A percentile compares a stretch with the other conserved stretches of the same genome.
Evolutionary conservation across 352 stramenopile genomes (phyloP).

Genomic region (Pelagophyceae sp.): DNA sequence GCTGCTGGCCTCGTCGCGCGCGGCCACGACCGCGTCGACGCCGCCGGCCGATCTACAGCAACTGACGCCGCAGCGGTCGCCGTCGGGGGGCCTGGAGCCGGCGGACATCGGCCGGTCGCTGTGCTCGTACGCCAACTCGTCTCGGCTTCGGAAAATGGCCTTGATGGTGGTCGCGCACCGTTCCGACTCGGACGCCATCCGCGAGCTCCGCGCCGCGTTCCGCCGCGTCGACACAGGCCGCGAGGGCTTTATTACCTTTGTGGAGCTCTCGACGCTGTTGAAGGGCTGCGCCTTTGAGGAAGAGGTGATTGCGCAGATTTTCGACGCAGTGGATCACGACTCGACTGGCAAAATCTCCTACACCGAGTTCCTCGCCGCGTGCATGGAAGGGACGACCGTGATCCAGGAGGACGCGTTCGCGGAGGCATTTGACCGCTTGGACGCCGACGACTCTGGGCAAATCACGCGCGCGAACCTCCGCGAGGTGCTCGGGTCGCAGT

Average conservation of each 20-base stretch:
- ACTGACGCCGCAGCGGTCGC: neutral
- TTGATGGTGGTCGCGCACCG: slow-evolving; percentile 57
- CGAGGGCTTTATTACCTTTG: slow-evolving; percentile 48
- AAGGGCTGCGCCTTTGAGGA: slow-evolving; percentile 31
- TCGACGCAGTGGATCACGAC: slow-evolving; percentile 64
- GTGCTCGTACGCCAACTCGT: slow-evolving; percentile 44
- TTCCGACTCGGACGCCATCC: slow-evolving; percentile 48
- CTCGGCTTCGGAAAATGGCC: slow-evolving; percentile 51
- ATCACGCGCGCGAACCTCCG: slow-evolving; percentile 71
- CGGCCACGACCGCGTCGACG: neutral
- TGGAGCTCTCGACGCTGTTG: slow-evolving; percentile 48
- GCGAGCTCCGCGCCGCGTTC: slow-evolving; percentile 52
- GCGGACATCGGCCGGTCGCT: no score
- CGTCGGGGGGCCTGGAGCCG: no score
- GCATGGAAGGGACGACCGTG: slow-evolving; percentile 55
- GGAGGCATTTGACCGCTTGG: slow-evolving; percentile 65
- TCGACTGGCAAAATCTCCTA: slow-evolving; percentile 79
- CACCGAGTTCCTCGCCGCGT: slow-evolving; percentile 87
- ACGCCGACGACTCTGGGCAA: slow-evolving; percentile 73
- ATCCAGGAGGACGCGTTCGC: slow-evolving; percentile 7
- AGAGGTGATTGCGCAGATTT: slow-evolving; percentile 40
- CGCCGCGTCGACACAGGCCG: slow-evolving; percentile 46
- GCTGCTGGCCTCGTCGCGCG: neutral
- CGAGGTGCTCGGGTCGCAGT: slow-evolving; percentile 71
- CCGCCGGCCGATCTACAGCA: neutral